Conservation (phyloP, 2,329 filamentous ascomycete genomes). For the Scedosporium dehoogii region DNA sequence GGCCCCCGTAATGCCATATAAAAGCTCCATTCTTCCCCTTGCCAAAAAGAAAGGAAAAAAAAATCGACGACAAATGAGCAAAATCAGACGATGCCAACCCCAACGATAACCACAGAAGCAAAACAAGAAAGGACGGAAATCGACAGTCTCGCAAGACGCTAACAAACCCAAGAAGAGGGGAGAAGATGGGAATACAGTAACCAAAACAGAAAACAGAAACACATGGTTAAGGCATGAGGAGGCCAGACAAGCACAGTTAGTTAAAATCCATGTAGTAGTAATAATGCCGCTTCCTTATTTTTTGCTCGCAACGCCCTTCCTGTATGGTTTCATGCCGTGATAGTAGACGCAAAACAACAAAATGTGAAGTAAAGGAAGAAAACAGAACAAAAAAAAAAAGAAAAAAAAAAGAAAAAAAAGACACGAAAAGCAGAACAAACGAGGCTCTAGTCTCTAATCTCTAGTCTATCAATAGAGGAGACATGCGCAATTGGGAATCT, state of each 20-base stretch:
- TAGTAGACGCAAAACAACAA: neutral
- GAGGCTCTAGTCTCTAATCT: neutral
- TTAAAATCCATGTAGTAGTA: neutral
- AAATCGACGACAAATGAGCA: neutral
- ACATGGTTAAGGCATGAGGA: neutral
- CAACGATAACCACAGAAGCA: neutral
- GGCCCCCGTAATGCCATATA: neutral
- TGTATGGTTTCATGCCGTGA: conserved; percentile 4
- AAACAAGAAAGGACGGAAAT: too few relatives aligned
- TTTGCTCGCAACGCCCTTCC: conserved; percentile 2
- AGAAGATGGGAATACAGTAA: neutral
- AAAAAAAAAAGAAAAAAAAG: neutral
- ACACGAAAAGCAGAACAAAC: neutral
- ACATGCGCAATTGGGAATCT: too few relatives aligned
- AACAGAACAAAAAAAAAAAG: neutral
- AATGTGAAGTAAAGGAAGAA: neutral
- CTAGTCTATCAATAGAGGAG: too few relatives aligned
- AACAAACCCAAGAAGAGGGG: neutral
- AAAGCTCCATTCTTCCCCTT: neutral
- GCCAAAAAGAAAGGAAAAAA: neutral
- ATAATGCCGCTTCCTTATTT: neutral
- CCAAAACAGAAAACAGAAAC: neutral
- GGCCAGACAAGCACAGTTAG: neutral
- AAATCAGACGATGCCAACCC: neutral
- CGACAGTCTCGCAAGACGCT: too few relatives aligned